Percentiles rank a stretch among this genome's conserved stretches.
phyloP scores from a whole-genome alignment of 768 basidiomycete species.

The Candolleomyces aberdarensis region DNA sequence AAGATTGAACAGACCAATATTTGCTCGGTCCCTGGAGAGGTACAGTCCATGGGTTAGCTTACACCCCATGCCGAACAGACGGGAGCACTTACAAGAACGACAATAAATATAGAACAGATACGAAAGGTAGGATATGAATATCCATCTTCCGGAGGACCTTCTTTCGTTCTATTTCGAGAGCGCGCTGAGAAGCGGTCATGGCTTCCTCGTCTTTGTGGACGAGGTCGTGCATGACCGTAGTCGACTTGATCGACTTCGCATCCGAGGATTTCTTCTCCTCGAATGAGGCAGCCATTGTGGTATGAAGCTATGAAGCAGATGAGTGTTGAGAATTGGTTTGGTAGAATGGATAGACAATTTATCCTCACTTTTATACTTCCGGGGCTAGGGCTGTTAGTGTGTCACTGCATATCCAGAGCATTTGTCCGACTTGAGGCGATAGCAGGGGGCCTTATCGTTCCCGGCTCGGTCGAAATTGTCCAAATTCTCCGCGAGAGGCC shows the following conservation, averaged over 20 bases:
- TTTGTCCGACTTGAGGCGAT: no score
- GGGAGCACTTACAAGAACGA: constrained; percentile 40
- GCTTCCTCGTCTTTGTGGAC: constrained; percentile 1
- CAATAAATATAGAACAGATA: constrained; percentile 42
- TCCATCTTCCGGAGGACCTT: constrained; percentile 42
- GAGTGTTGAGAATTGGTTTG: neutral
- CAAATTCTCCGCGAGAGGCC: neutral
- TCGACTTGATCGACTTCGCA: neutral
- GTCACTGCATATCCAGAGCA: no score
- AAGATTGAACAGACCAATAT: constrained; percentile 21
- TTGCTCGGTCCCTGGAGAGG: constrained; percentile 26
- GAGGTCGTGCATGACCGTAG: neutral
- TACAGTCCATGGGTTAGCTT: neutral
- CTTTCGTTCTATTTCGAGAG: constrained; percentile 16
- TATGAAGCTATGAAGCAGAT: neutral
- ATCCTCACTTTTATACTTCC: no score
- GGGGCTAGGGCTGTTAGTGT: no score
- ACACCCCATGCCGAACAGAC: neutral
- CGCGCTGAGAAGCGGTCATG: neutral
- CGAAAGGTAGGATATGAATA: constrained; percentile 40
- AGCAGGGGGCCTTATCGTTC: no score
- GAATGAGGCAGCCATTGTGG: neutral
- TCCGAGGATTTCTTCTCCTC: neutral
- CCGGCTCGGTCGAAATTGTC: no score
- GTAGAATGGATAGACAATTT: neutral